Evolutionary conservation across 208 protist genomes (phyloP), one percentile per base, ranked within the genome.

Genomic region (Crithidia bombi): DNA sequence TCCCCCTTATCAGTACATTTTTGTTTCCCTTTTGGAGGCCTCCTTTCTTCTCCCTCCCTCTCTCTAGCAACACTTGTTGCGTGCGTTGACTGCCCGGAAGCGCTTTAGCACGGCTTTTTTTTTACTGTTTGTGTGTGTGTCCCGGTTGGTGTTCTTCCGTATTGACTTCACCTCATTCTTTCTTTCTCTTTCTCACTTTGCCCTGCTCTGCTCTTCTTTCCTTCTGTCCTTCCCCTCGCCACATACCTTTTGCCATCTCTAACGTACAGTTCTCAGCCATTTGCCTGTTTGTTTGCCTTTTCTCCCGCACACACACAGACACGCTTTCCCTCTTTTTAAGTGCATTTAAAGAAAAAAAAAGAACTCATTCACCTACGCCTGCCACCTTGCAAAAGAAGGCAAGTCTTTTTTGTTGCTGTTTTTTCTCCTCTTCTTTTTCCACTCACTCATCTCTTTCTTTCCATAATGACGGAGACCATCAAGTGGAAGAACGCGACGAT

Each of bases 401-500:
- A n/a, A 32, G 32, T 14, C 50, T 23, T 25, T 39, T 38, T 19
- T 11, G n/a, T 26, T 39, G 5, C 32, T 50, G 11, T 50, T 58
- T 55, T 65, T 23, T 67, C 30, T 55, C 15, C 19, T 52, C 50
- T 46, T 62, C n/a, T 44, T 69, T 64, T 44, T 61, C 12, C 7
- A 41, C 15, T 46, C 49, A 33, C n/a, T 21, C 4, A 11, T 30
- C 3, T 58, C 41, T 57, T 41, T 64, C 47, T 41, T 65, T 56
- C 41, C 59, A 75, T 69, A 73, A 93, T 93, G 90, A 78, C 86
- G 5, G 90, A 95, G 51, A 77, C 58, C 12, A 80, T 90, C 25
- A 95, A 95, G 80, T 95, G 90, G 90, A 74, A 85, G 26, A 95
- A 95, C 75, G 54, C 79, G 36, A 73, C 75, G 21, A 83, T 95